Evolutionary conservation across 495 filamentous ascomycete genomes (phyloP).

Genomic region (Aspergillus leporis): DNA sequence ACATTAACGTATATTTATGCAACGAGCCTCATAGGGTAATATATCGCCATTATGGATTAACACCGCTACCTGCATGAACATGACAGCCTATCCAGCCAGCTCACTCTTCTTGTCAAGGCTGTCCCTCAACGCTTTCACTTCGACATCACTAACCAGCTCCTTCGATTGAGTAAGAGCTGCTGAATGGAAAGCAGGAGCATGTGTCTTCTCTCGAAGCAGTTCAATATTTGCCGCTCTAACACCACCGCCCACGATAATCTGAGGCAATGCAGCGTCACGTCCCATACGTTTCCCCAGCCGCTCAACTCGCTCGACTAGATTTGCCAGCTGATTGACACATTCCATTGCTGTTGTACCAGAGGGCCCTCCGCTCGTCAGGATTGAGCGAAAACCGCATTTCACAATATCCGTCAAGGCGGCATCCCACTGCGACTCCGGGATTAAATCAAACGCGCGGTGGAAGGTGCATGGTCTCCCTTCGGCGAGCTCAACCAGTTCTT

Average conservation of each 20-base stretch:
- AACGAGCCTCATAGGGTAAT: no score
- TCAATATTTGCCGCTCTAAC: conserved; percentile 40
- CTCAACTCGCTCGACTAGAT: conserved; percentile 2
- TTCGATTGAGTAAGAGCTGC: conserved; percentile 28
- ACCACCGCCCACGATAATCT: conserved; percentile 41
- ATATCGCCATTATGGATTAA: no score
- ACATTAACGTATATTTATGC: no score
- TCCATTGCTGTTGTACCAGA: conserved; percentile 22
- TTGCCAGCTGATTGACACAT: conserved; percentile 18
- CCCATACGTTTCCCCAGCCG: neutral
- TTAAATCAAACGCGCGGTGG: conserved; percentile 53
- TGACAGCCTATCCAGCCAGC: no score
- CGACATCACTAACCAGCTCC: neutral
- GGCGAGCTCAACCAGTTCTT: conserved; percentile 40
- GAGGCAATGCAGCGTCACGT: conserved; percentile 4
- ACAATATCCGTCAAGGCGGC: conserved; percentile 33
- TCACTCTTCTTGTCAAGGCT: neutral
- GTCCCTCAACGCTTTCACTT: neutral
- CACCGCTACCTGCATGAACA: no score
- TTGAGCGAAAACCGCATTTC: conserved; percentile 42
- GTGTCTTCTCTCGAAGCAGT: conserved; percentile 25
- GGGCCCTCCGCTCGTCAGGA: conserved; percentile 50
- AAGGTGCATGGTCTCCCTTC: conserved; percentile 50
- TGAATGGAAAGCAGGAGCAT: conserved; percentile 38
- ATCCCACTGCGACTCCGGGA: conserved; percentile 29